Evolutionary conservation across 2,329 filamentous ascomycete species (phyloP).

Genomic region (Phaeophleospora eucalypticola): DNA sequence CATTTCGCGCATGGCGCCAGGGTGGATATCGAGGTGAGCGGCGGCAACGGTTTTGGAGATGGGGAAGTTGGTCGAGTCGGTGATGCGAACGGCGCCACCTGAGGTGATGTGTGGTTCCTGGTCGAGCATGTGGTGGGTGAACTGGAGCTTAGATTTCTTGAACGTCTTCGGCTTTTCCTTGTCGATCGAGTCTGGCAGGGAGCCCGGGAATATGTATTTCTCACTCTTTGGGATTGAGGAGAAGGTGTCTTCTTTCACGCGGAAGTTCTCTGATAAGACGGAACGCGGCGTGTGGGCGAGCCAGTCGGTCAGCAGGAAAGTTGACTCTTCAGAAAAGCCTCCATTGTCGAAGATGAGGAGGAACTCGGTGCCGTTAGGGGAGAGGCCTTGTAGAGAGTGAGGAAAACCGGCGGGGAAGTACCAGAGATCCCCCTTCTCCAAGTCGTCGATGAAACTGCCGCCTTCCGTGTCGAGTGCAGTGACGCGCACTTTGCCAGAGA

Average conservation of each 20-base stretch:
- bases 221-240: constrained; percentile 61
- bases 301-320: constrained; percentile 71
- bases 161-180: constrained; percentile 62
- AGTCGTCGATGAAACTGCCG: constrained; percentile 71
- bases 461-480: constrained; percentile 72
- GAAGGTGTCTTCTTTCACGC: constrained; percentile 67
- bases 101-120: constrained; percentile 63
- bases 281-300: constrained; percentile 65
- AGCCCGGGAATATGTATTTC: constrained; percentile 73
- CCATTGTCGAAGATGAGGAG: constrained; percentile 60
- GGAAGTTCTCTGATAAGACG: constrained; percentile 71
- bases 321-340: constrained; percentile 60
- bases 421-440: constrained; percentile 73
- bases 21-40: constrained; percentile 66
- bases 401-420: constrained; percentile 76
- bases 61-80: constrained; percentile 71
- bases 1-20: constrained; percentile 71
- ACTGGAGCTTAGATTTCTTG: constrained; percentile 64
- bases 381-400: constrained; percentile 70
- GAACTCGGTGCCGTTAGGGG: constrained; percentile 58
- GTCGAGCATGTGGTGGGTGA: constrained; percentile 67
- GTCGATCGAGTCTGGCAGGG: constrained; percentile 59
- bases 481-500: constrained; percentile 63
- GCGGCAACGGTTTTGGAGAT: constrained; percentile 70
- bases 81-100: constrained; percentile 68